These are phyloP conservation scores for Kickxella alabastrina DNA, from an alignment of 192 early-diverging fungal genomes.

Conservation along the genomic window DNA sequence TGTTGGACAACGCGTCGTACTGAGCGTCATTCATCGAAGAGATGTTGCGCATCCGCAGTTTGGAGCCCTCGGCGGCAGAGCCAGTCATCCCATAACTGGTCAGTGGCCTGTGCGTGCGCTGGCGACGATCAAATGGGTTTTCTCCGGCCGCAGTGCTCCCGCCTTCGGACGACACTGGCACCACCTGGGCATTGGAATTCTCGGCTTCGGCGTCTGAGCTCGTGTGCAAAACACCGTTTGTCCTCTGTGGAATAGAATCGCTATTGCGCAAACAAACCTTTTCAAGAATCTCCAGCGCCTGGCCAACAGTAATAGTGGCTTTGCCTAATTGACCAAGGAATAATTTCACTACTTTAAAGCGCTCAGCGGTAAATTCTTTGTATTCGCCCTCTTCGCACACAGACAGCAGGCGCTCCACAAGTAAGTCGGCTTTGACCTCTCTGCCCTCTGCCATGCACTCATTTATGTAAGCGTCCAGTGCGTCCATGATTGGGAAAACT, in stretches of 20 bases:
- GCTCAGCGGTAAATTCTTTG: no score
- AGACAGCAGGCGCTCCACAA: no score
- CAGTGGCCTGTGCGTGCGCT: slow-evolving; percentile 15
- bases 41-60: slow-evolving; percentile 21
- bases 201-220: neutral
- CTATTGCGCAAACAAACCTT: no score
- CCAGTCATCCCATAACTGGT: slow-evolving; percentile 4
- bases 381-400: no score
- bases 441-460: no score
- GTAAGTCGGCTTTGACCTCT: no score
- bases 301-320: neutral
- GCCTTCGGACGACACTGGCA: neutral
- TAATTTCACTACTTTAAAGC: no score
- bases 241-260: no score
- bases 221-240: neutral
- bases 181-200: neutral
- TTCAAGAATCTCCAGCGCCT: neutral
- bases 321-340: no score
- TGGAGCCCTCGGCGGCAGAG: slow-evolving; percentile 24
- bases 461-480: no score
- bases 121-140: slow-evolving; percentile 11
- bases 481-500: no score
- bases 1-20: slow-evolving; percentile 28
- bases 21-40: slow-evolving; percentile 28
- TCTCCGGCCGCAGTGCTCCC: neutral